Base-by-base conservation (phyloP, 2,329 filamentous ascomycete genomes). In the Dothidotthia symphoricarpi region DNA sequence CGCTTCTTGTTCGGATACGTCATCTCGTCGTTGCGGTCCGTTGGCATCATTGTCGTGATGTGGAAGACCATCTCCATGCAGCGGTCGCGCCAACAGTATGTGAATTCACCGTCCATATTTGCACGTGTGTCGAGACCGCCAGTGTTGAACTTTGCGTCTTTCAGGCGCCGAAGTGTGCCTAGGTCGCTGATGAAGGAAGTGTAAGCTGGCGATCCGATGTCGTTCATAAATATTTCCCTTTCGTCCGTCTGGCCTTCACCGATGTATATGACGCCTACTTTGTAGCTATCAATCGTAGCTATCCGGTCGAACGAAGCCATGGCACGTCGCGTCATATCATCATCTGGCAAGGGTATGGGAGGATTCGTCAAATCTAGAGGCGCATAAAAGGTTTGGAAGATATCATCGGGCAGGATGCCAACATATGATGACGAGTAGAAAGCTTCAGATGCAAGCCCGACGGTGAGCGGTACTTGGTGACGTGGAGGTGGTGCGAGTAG, bases 41-140 rank as follows among this genome's bases (percentile, higher is more conserved):
- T 95, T 1, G 93, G 93, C 93, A 98, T 98, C 76, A 97, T 89
- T 3, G 91, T 98, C 4, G 87, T 88, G 37, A 97, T 84, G 63
- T 97, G 93, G 67, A 94, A 98, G 19, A 97, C 85, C 29, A 98
- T 86, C 64, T 97, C 93, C 4, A 90, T 93, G 40, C 96, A 88
- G 28, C 90, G 80, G 63, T 97, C 93, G 44, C 90, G 86, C 90
- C 93, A 98, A 57, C 88, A 91, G 61, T 91, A 90, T 0, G 90
- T 88, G 64, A 86, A 88, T 57, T 90, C 80, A 22, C 93, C 93
- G 64, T 98, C 93, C 2, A 76, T 75, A 56, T 91, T 83, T 51
- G 83, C 78, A 45, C 81, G 76, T 19, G 82, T 81, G 63, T 97
- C 90, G 16, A 98, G 72, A 3, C 93, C 93, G 58, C 96, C 91